Evolutionary conservation across 1,284 basidiomycete genomes (phyloP), one percentile per base, ranked within the genome.

Genomic region (Apiotrichum montevideense): DNA sequence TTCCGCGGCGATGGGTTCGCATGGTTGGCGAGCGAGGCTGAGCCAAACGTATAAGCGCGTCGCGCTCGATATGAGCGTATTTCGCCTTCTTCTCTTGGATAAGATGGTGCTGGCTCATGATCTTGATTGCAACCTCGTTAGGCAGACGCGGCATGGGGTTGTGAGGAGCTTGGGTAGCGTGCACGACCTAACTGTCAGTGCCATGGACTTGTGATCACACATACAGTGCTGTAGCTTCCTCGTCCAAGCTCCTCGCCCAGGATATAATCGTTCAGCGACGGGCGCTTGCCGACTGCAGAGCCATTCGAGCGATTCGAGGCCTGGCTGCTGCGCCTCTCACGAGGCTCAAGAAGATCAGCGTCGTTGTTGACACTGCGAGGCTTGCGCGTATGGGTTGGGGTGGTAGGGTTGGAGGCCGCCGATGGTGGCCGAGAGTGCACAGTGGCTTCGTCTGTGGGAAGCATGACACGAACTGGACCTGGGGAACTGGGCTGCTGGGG

Each of bases 41-140:
- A 1, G 77, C 74, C 1, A 81, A 71, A 1, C 75, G 64, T 48
- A 80, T 77, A 33, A 81, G 67, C 10, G 79, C 79, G 55, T 80
- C 79, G 6, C 79, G 72, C 66, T 81, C 80, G 51, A 80, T 77
- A 54, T 77, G 72, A n/a, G 80, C 80, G 58, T 81, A 81, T 57
- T 80, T 80, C 3, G 74, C 76, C 66, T 81, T 81, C 61, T 79
- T 79, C 67, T 81, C 79, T 50, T 77, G 74, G 29, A 77, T 64
- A 29, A 79, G 71, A 53, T 78, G 76, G 21, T 69, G 67, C 63
- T 81, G 80, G 62, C 80, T 79, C 63, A 81, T 78, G 35, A 80
- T 77, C 56, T 81, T 81, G 66, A 81, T 74, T 6, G 80, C 80
- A 58, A 78, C 50, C 14, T 51, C 32, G 43, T 44, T 37, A 33